Conservation (phyloP, 2,329 filamentous ascomycete genomes). For the Talaromyces marneffei region DNA sequence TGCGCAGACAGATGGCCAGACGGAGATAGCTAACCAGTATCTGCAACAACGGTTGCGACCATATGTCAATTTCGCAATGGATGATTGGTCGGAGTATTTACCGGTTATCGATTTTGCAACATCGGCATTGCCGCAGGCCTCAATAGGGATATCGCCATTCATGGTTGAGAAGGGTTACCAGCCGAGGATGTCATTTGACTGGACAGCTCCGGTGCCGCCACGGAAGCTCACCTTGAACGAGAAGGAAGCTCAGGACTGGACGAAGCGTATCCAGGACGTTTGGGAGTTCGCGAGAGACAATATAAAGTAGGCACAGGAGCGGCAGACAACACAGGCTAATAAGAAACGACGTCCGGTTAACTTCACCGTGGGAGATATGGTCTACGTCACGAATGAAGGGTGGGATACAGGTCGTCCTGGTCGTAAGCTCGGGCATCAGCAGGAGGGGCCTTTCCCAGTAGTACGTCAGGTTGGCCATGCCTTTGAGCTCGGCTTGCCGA, state of each 20-base stretch:
- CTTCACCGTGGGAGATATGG: conserved; percentile 2
- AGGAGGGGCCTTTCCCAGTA: background rate
- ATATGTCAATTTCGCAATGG: conserved; percentile 8
- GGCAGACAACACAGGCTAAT: background rate
- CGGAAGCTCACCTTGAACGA: background rate
- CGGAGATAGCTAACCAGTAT: conserved; percentile 10
- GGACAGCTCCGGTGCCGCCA: background rate
- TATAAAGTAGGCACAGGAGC: background rate
- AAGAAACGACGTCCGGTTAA: background rate
- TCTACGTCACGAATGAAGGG: background rate
- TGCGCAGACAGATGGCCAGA: conserved; percentile 12
- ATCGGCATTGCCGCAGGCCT: background rate
- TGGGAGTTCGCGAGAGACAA: background rate
- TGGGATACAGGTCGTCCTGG: background rate
- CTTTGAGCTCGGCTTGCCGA: background rate
- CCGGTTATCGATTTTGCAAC: conserved; percentile 2
- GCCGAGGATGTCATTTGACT: conserved; percentile 12
- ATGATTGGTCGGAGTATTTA: conserved; percentile 13
- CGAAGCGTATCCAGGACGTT: background rate
- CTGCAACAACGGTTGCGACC: conserved; percentile 8
- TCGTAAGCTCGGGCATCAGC: background rate
- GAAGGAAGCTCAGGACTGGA: background rate
- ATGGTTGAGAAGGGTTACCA: background rate
- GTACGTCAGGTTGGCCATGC: background rate
- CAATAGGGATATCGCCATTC: conserved; percentile 4